These are phyloP conservation scores for Guadua angustifolia DNA, from an alignment of 176 grass and related monocot genomes.

Conservation along the genomic window DNA sequence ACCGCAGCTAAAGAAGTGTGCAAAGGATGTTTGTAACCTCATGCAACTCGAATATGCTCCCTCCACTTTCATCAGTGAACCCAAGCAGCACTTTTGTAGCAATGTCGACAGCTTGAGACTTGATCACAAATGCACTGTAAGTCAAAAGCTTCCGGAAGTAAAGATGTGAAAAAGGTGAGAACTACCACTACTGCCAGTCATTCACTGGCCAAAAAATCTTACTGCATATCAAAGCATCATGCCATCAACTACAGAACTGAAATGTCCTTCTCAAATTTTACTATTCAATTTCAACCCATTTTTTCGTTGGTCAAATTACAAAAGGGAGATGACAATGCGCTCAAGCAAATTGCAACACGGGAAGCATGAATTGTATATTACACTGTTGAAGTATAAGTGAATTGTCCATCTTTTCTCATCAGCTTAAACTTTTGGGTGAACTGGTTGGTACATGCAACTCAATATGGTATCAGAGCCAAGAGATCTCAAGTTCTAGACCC, in stretches of 20 bases:
- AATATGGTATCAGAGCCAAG: no score
- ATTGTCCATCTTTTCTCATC: no score
- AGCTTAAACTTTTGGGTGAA: no score
- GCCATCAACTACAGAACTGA: background rate
- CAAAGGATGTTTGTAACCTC: slow-evolving; percentile 10
- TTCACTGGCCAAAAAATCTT: background rate
- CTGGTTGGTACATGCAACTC: no score
- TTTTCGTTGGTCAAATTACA: background rate
- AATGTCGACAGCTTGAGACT: slow-evolving; percentile 30
- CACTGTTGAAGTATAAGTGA: no score
- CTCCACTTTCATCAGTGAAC: slow-evolving; percentile 19
- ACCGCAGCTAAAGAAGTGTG: slow-evolving; percentile 1
- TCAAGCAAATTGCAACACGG: background rate
- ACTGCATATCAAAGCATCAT: background rate
- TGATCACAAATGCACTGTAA: background rate
- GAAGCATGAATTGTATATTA: slow-evolving; percentile 5
- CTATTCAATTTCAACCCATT: background rate
- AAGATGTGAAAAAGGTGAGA: background rate
- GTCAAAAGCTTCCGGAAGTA: slow-evolving; percentile 14
- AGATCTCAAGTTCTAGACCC: no score
- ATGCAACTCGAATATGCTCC: slow-evolving; percentile 43
- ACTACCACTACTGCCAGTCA: background rate
- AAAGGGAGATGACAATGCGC: background rate
- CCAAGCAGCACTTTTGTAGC: slow-evolving; percentile 1
- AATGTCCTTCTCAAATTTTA: background rate